Base-by-base conservation (phyloP, 768 basidiomycete genomes). In the Lactarius deliciosus region DNA sequence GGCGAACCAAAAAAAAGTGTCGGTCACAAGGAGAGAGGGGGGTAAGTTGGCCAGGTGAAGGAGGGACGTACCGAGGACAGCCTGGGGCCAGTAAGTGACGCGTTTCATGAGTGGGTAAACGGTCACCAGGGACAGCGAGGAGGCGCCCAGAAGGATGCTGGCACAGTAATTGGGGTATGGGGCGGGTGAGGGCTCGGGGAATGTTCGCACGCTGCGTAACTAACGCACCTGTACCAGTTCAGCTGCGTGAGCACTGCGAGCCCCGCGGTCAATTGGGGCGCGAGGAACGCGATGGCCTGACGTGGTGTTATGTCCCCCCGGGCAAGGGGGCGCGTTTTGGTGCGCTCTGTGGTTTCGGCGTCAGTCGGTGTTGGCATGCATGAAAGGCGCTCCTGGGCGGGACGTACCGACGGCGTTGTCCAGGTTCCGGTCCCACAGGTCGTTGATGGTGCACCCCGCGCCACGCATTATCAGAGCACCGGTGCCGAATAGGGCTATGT, bases 361-460 rank as follows among this genome's bases (percentile, higher is more conserved):
- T 36, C 22, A 28, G 60, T 28, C 61, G 60, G 20, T 60, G 36
- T 32, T 9, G 20, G 6, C 20, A 32, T n/a, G 45, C 15, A 54
- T 16, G 57, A n/a, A 32, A 32, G 41, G 43, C 20, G 11, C 20
- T 36, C 28, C 56, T 16, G 56, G 30, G 22, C 5, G 25, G 32
- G 76, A 38, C 85, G 64, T 73, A 95, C 96, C 94, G 58, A 98
- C 97, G 45, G 89, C 87, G 74, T 86, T 88, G 81, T 99, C 97
- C 55, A 97, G 85, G 68, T 92, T 87, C 69, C 82, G 83, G 77
- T 99, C 97, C 96, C 97, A 98, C 87, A 99, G 88, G 74, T 99
- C 97, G 75, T 99, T 99, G 72, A 99, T 96, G 3, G 94, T 98
- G 77, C 97, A 99, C 3, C 97, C 97, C 25, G 97, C 97, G 6